Evolutionary conservation across 805 yeast genomes (phyloP).

Genomic region (Metschnikowia drakensbergensis): DNA sequence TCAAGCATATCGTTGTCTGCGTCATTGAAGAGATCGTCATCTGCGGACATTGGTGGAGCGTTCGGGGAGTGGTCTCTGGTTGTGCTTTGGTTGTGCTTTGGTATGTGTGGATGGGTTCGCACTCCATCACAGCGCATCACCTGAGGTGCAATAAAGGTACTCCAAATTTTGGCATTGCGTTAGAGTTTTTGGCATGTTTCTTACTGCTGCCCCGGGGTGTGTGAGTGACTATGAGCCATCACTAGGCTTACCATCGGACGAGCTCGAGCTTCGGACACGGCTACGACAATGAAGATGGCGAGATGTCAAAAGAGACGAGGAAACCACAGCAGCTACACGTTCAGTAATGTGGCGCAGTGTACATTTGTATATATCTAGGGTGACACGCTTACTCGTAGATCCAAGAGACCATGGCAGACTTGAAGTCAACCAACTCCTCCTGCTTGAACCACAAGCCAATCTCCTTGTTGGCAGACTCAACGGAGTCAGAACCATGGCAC

Average conservation of each 20-base stretch:
- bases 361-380: not conserved
- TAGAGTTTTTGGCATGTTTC: too few relatives aligned
- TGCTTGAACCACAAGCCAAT: constrained; percentile 96
- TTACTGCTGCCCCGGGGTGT: too few relatives aligned
- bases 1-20: constrained; percentile 19
- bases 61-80: not conserved
- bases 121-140: not conserved
- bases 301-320: too few relatives aligned
- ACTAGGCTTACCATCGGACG: too few relatives aligned
- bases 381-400: constrained; percentile 72
- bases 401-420: constrained; percentile 81
- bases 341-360: not conserved
- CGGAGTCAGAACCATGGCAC: constrained; percentile 99
- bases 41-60: constrained; percentile 11
- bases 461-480: constrained; percentile 95
- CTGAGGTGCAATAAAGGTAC: not conserved
- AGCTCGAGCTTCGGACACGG: too few relatives aligned
- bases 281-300: too few relatives aligned
- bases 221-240: too few relatives aligned
- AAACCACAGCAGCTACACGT: too few relatives aligned
- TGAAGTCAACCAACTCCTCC: constrained; percentile 93
- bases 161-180: too few relatives aligned
- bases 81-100: too few relatives aligned
- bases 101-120: not conserved
- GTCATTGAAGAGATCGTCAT: constrained; percentile 23